Evolutionary conservation across 176 grass and related monocot species (phyloP).

Genomic region (Lolium rigidum): DNA sequence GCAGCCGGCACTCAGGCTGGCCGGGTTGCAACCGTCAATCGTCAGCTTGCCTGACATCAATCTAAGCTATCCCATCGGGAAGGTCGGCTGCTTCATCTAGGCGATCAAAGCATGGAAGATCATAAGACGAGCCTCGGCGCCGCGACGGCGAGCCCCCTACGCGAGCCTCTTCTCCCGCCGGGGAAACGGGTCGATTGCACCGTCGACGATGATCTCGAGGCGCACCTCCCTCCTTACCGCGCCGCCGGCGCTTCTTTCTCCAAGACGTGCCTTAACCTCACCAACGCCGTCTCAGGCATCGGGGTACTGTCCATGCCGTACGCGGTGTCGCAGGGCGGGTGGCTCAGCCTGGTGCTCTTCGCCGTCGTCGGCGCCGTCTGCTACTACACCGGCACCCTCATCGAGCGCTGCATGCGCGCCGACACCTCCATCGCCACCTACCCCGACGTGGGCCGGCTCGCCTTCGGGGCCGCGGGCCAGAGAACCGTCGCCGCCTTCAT

Average conservation of each 20-base stretch:
- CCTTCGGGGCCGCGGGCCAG: constrained; percentile 3
- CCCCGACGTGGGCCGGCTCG: constrained; percentile 1
- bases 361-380: constrained; percentile 16
- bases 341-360: constrained; percentile 22
- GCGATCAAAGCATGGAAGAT: background rate
- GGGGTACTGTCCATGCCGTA: background rate
- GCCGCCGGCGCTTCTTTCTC: background rate
- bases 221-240: background rate
- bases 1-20: background rate
- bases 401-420: constrained; percentile 14
- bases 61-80: background rate
- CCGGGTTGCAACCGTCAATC: background rate
- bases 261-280: constrained; percentile 23
- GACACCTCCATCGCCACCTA: constrained; percentile 13
- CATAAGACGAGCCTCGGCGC: background rate
- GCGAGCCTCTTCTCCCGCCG: background rate
- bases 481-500: background rate
- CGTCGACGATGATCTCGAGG: background rate
- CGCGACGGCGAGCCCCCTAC: background rate
- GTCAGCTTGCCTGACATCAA: background rate
- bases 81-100: background rate
- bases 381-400: constrained; percentile 26
- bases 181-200: background rate
- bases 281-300: constrained; percentile 14
- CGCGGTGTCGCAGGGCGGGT: constrained; percentile 18